Percentiles rank a stretch among this genome's conserved stretches.
These are phyloP conservation scores for Penstemon eatonii DNA, from an alignment of 257 asterid genomes.

Conservation along the genomic window DNA sequence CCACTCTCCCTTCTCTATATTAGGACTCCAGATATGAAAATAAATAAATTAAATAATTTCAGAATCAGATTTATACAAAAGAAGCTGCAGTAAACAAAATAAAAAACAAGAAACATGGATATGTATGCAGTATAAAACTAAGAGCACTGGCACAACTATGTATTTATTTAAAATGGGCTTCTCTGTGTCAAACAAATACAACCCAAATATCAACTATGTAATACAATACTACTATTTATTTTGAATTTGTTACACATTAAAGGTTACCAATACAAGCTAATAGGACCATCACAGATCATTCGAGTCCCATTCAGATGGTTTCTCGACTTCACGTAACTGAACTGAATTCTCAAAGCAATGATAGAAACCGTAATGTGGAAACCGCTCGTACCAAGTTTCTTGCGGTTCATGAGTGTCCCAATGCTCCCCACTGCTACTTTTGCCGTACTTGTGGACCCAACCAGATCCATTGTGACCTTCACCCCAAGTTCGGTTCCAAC, in stretches of 20 bases:
- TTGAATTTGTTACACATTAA: neutral
- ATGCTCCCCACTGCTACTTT: slow-evolving; percentile 96
- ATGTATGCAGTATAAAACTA: neutral
- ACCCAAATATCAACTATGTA: no score
- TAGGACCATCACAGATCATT: neutral
- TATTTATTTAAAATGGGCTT: no score
- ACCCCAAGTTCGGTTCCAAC: slow-evolving; percentile 98
- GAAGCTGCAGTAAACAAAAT: no score
- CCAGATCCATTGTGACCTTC: slow-evolving; percentile 94
- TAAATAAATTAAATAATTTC: no score
- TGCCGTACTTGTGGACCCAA: slow-evolving; percentile 97
- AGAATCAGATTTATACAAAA: no score
- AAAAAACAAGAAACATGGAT: no score
- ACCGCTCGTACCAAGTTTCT: slow-evolving; percentile 92
- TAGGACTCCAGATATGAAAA: no score
- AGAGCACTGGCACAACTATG: neutral
- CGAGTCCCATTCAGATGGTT: slow-evolving; percentile 66
- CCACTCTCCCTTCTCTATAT: no score
- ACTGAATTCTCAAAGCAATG: slow-evolving; percentile 91
- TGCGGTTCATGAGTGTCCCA: slow-evolving; percentile 82
- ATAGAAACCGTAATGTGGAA: slow-evolving; percentile 85
- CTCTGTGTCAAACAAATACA: no score
- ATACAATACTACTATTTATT: neutral
- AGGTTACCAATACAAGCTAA: neutral
- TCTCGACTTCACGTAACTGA: slow-evolving; percentile 66